Conservation (phyloP, 2,329 filamentous ascomycete genomes). For the Pseudodiploospora longispora region DNA sequence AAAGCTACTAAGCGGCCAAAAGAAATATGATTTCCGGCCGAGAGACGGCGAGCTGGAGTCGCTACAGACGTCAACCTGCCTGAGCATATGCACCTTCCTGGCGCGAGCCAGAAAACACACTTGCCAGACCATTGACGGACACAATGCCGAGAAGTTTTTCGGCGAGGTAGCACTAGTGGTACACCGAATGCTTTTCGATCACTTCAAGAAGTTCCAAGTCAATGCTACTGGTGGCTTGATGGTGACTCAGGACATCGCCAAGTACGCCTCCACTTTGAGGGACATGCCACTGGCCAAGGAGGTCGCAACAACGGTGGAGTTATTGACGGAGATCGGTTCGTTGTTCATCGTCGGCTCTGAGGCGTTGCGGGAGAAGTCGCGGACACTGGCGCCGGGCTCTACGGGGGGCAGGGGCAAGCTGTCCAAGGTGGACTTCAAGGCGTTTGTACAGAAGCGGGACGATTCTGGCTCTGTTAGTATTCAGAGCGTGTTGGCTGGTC, state of each 20-base stretch:
- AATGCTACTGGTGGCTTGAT: slow-evolving; percentile 90
- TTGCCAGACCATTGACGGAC: slow-evolving; percentile 65
- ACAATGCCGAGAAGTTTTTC: slow-evolving; percentile 74
- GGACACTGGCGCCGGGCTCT: slow-evolving; percentile 43
- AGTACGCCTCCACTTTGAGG: slow-evolving; percentile 79
- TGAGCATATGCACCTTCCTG: slow-evolving; percentile 73
- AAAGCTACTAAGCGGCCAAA: slow-evolving; percentile 66
- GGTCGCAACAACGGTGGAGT: slow-evolving; percentile 64
- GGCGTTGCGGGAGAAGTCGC: slow-evolving; percentile 62
- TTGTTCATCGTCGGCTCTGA: slow-evolving; percentile 88
- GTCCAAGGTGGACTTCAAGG: slow-evolving; percentile 65
- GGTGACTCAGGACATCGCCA: slow-evolving; percentile 92
- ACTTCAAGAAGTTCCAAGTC: slow-evolving; percentile 90
- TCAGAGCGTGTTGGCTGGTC: slow-evolving; percentile 67
- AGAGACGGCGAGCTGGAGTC: slow-evolving; percentile 71
- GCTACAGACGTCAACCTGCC: slow-evolving; percentile 80
- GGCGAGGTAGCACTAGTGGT: slow-evolving; percentile 77
- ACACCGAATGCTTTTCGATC: slow-evolving; percentile 72
- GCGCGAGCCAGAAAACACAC: slow-evolving; percentile 55
- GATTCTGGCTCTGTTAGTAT: slow-evolving; percentile 75
- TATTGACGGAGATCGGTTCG: slow-evolving; percentile 87
- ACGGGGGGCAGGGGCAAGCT: slow-evolving; percentile 43
- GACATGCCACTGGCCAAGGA: slow-evolving; percentile 70
- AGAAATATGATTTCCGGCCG: slow-evolving; percentile 86
- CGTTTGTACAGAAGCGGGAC: slow-evolving; percentile 77